phyloP scores from a whole-genome alignment of 75 land plant genomes.

The Pinus tabuliformis region DNA sequence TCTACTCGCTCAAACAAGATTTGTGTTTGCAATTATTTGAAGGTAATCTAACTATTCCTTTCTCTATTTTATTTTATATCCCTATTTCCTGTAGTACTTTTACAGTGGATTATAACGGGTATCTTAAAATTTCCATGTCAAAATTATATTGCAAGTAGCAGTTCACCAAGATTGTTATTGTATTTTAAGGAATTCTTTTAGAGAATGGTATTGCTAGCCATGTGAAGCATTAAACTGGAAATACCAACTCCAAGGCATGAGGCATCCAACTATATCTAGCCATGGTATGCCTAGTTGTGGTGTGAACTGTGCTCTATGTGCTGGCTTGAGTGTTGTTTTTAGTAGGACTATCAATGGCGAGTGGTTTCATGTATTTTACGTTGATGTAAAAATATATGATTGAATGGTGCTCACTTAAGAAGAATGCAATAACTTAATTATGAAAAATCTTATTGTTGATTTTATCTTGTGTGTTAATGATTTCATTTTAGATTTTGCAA shows the following conservation, averaged over 20 bases:
- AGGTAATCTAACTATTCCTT: slow-evolving; percentile 26
- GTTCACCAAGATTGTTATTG: slow-evolving; percentile 94
- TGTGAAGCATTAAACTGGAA: slow-evolving; percentile 61
- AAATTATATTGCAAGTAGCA: slow-evolving; percentile 49
- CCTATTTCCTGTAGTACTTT: not conserved
- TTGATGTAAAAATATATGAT: slow-evolving; percentile 51
- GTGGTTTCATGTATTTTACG: slow-evolving; percentile 97
- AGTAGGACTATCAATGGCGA: slow-evolving; percentile 68
- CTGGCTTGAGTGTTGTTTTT: slow-evolving; percentile 71
- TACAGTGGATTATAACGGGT: not conserved
- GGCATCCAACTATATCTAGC: slow-evolving; percentile 22
- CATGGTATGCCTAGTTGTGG: slow-evolving; percentile 35
- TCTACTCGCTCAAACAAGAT: slow-evolving; percentile 57
- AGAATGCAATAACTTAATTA: not conserved
- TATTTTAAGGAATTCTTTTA: slow-evolving; percentile 29
- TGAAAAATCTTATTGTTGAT: not conserved
- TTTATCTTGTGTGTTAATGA: not conserved
- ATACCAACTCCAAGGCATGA: slow-evolving; percentile 22
- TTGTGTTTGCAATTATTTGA: slow-evolving; percentile 69
- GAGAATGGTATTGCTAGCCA: slow-evolving; percentile 84
- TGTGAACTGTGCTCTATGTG: slow-evolving; percentile 79
- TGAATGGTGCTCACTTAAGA: not conserved
- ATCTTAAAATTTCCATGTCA: not conserved
- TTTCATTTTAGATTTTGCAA: too few species aligned
- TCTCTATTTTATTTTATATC: not conserved